Base-by-base conservation (phyloP, 2,329 filamentous ascomycete species). In the Aurifilum marmelostoma region DNA sequence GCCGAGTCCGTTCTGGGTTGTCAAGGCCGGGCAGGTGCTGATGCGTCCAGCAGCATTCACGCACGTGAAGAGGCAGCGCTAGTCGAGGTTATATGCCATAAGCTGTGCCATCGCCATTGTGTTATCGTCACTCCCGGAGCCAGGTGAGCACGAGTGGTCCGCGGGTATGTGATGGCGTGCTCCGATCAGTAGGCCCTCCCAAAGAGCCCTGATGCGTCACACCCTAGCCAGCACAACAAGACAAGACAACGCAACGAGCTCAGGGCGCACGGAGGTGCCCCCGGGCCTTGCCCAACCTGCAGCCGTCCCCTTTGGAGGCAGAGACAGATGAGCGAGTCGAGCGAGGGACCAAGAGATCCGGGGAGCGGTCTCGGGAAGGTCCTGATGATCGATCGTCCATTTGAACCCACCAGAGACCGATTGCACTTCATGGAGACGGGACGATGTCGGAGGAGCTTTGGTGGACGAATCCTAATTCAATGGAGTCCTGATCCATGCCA, bases 121-220 rank as follows among this genome's bases (percentile, higher is more conserved):
- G 14, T 50, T 50, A 47, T 63, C 27, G 61, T 63, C 3, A 63
- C 61, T 43, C 41, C 32, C 21, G 34, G 34, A 8, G 34, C 8
- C 37, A 43, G 37, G 8, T 9, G 37, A 16, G 14, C 37, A 62
- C 59, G 37, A 62, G 29, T 29, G 14, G 16, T 41, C 21, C 43
- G 9, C 50, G 41, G 61, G 61, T 63, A n/a, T n/a, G 41, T 50
- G 61, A 63, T 47, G 61, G 61, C 41, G 39, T 63, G 27, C 41
- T 43, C 27, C 61, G 16, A 50, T 16, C n/a, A n/a, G n/a, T n/a
- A n/a, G n/a, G n/a, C n/a, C n/a, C n/a, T n/a, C n/a, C n/a, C n/a
- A n/a, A n/a, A 43, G 32, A 9, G 8, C 61, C n/a, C 24, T 56
- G 41, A 14, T 50, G 61, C 41, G 41, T 50, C 41, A 63, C 21